Evolutionary conservation across 305 asterid species (phyloP), one percentile per base, ranked within the genome.

Genomic region (Striga hermonthica): DNA sequence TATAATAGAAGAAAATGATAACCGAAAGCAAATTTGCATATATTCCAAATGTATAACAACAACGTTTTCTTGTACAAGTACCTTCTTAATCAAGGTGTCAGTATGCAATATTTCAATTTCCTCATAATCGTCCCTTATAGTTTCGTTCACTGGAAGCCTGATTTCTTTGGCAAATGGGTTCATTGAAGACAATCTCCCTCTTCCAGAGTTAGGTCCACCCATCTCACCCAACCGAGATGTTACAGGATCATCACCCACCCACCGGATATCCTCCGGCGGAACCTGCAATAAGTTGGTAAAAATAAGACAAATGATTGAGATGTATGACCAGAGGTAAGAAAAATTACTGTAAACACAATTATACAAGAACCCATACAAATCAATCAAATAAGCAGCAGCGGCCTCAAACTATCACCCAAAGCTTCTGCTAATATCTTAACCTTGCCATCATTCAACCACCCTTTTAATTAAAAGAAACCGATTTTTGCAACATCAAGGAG

Each of bases 101-200:
- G 96, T 94, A 67, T 94, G 87, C 74, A 86, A 86, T 66, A 94
- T 86, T 73, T 94, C 99, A 72, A 88, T 78, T 48, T 86, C 94
- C 66, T 83, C 86, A 10, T 67, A 58, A 62, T 72, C 83, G 28
- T 82, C 88, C 72, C 74, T 73, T 54, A 65, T 43, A 48, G 43
- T 66, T 45, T 84, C 90, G 60, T 90, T 86, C 68, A 81, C 79
- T 58, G 87, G 62, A 8, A 91, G 76, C 59, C 56, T 73, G 66
- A 75, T 70, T 71, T 83, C 92, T 64, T 75, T 81, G 34, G 82
- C 71, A 62, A 71, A 68, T 70, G 67, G 86, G 67, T 76, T 83
- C 61, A 78, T 77, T 31, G 81, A 74, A 57, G 82, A 63, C 49
- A 71, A 69, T 67, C 88, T 82, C 67, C 81, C 86, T 74, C 91